Percentiles rank a stretch among this genome's conserved stretches.
Evolutionary conservation across 495 filamentous ascomycete genomes (phyloP).

Genomic region (Daldinia grandis): DNA sequence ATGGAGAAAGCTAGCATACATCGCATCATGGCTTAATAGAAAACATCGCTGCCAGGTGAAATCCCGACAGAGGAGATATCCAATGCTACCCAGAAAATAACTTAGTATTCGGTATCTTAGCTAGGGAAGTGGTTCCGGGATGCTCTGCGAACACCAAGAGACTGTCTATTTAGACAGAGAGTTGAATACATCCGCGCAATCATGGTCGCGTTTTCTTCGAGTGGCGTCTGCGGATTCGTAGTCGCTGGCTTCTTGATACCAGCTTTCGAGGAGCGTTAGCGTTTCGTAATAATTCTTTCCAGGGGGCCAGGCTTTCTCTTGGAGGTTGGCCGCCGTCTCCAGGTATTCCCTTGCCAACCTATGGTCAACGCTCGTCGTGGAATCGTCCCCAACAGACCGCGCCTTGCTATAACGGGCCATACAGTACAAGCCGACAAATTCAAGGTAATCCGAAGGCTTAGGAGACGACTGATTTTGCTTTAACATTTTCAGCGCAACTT

Average conservation of each 20-base stretch:
- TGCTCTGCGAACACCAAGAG: background rate
- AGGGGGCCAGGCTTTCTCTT: constrained; percentile 39
- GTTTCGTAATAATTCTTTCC: constrained; percentile 48
- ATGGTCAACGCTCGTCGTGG: constrained; percentile 31
- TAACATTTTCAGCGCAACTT: constrained; percentile 33
- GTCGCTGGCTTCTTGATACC: constrained; percentile 43
- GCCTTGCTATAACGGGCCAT: constrained; percentile 34
- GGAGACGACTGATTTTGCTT: constrained; percentile 33
- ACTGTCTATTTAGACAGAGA: constrained; percentile 21
- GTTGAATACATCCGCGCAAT: constrained; percentile 23
- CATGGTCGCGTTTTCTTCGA: constrained; percentile 22
- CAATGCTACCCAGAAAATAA: background rate
- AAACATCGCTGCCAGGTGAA: background rate
- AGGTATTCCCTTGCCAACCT: constrained; percentile 41
- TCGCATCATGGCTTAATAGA: background rate
- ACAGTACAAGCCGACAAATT: constrained; percentile 42
- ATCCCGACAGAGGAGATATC: background rate
- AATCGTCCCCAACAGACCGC: constrained; percentile 20
- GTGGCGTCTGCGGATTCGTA: constrained; percentile 31
- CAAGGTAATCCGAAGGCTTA: constrained; percentile 38
- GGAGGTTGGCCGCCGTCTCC: constrained; percentile 37
- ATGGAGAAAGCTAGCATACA: background rate
- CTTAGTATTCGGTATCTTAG: background rate
- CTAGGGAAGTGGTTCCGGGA: background rate
- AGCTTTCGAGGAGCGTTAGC: constrained; percentile 38